Evolutionary conservation across 805 yeast species (phyloP).

Genomic region (Suhomyces canberraensis): DNA sequence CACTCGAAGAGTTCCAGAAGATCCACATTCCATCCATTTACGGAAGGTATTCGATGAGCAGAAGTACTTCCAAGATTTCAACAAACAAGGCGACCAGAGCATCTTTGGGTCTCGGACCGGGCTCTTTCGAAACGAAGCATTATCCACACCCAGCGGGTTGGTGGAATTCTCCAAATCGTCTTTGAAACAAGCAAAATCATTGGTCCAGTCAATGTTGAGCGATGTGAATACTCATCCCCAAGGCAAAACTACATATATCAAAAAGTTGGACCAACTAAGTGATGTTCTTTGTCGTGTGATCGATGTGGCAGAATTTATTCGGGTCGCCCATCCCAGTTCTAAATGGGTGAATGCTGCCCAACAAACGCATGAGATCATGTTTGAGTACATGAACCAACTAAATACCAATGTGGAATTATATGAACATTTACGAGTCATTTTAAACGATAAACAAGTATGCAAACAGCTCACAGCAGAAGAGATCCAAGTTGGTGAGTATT

Average conservation of each 20-base stretch:
- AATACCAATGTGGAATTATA: constrained; percentile 80
- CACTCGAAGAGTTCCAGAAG: constrained; percentile 12
- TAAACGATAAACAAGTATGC: constrained; percentile 37
- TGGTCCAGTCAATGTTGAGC: constrained; percentile 54
- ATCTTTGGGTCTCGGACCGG: constrained; percentile 42
- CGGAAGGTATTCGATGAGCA: constrained; percentile 60
- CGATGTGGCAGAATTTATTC: constrained; percentile 87
- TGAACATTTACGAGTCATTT: constrained; percentile 52
- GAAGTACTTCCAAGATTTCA: constrained; percentile 52
- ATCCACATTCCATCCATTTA: constrained; percentile 19
- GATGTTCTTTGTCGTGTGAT: constrained; percentile 89
- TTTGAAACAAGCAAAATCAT: constrained; percentile 56
- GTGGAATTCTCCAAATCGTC: constrained; percentile 63
- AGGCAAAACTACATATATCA: constrained; percentile 47
- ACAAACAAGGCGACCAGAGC: constrained; percentile 19
- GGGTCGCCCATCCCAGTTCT: constrained; percentile 81
- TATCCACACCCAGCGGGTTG: constrained; percentile 70
- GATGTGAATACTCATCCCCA: constrained; percentile 37
- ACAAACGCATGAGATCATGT: constrained; percentile 80
- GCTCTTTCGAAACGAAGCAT: constrained; percentile 68
- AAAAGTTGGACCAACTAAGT: constrained; percentile 76
- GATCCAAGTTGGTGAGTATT: constrained; percentile 71
- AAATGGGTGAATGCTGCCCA: constrained; percentile 79
- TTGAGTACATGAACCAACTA: constrained; percentile 87
- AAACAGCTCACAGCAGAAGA: constrained; percentile 65